Evolutionary conservation across 306 rosid species (phyloP).

Genomic region (Inga leiocalycina): DNA sequence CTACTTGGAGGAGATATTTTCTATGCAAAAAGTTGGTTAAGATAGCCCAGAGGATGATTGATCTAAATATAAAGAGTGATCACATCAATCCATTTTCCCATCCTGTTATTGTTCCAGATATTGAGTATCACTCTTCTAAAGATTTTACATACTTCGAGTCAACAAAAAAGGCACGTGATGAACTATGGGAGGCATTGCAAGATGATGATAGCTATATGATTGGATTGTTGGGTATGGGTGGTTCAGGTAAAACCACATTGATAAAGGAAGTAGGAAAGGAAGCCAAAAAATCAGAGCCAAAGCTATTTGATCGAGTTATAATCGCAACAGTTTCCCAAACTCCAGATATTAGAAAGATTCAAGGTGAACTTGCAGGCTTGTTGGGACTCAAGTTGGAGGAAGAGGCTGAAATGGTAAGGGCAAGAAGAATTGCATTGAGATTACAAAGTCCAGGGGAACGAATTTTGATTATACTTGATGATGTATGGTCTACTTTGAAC

Average conservation of each 20-base stretch:
- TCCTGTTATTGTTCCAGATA: not conserved
- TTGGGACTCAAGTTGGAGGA: not conserved
- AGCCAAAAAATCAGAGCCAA: not conserved
- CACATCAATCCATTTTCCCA: not conserved
- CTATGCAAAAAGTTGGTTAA: not conserved
- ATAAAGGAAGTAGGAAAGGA: not conserved
- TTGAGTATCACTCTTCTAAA: not conserved
- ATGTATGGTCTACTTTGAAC: not conserved
- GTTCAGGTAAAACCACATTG: not conserved
- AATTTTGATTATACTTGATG: not conserved
- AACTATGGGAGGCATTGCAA: not conserved
- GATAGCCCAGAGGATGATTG: not conserved
- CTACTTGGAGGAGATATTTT: not conserved
- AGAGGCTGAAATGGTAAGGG: not conserved
- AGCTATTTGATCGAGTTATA: not conserved
- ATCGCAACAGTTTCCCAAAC: not conserved
- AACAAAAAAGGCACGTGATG: not conserved
- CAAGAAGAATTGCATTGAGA: too few species aligned
- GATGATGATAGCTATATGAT: not conserved
- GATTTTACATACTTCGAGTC: not conserved
- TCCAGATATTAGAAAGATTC: not conserved
- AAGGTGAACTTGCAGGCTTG: not conserved
- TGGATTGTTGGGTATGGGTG: not conserved
- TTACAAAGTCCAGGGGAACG: too few species aligned
- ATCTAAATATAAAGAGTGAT: not conserved